A percentile compares a stretch with the other conserved stretches of the same genome.
phyloP scores from a whole-genome alignment of 2,329 filamentous ascomycete genomes.

The Penicillium digitatum region DNA sequence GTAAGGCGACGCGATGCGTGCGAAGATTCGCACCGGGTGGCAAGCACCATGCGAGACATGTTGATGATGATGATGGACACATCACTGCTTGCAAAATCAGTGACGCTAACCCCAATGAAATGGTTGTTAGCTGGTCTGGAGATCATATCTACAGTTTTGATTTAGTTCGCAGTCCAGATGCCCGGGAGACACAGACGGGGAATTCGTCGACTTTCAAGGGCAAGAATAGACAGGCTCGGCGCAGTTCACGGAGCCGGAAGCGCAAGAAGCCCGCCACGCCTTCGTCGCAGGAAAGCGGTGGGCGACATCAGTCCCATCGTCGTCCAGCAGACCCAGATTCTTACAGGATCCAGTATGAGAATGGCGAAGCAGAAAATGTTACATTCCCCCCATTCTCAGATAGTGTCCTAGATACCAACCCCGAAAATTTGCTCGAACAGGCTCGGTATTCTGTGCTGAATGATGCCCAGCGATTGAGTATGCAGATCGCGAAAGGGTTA shows the following conservation, averaged over 20 bases:
- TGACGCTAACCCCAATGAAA: conserved; percentile 63
- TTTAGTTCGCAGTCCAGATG: conserved; percentile 56
- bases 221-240: conserved; percentile 12
- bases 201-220: conserved; percentile 22
- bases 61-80: conserved; percentile 58
- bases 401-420: conserved; percentile 22
- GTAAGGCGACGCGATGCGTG: conserved; percentile 61
- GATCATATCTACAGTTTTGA: conserved; percentile 66
- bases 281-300: conserved; percentile 42
- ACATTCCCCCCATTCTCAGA: conserved; percentile 41
- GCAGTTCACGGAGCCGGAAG: conserved; percentile 48
- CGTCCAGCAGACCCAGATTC: conserved; percentile 45
- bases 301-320: conserved; percentile 47
- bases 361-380: conserved; percentile 58
- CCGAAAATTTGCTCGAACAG: conserved; percentile 37
- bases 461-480: conserved; percentile 51
- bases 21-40: conserved; percentile 62
- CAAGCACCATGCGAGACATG: conserved; percentile 44
- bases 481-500: conserved; percentile 53
- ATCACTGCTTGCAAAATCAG: conserved; percentile 70
- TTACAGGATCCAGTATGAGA: conserved; percentile 56
- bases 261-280: conserved; percentile 52
- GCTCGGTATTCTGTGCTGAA: conserved; percentile 48
- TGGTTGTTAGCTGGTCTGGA: conserved; percentile 65
- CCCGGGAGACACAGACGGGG: conserved; percentile 40